A percentile compares a stretch with the other conserved stretches of the same genome.
Conservation (phyloP, 192 early-diverging fungal genomes). For the Coemansia sp. region DNA sequence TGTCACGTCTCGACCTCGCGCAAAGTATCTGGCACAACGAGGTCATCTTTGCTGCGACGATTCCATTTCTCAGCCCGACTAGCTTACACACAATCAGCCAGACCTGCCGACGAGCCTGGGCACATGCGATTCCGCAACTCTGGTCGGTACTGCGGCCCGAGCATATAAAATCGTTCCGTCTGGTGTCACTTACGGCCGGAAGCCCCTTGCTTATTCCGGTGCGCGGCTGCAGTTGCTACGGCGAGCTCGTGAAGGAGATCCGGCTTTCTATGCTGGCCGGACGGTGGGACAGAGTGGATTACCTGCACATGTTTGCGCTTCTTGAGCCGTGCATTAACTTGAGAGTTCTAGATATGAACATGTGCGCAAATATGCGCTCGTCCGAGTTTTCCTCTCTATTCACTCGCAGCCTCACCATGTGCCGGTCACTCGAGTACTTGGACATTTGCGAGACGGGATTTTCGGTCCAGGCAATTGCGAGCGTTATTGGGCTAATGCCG, state of each 20-base stretch:
- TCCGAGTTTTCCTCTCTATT: neutral
- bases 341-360: slow-evolving; percentile 1
- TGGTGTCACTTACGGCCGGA: neutral
- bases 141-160: neutral
- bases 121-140: neutral
- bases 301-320: neutral
- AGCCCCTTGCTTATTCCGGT: neutral
- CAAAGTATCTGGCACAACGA: neutral
- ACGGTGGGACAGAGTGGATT: slow-evolving; percentile 1
- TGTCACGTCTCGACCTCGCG: neutral
- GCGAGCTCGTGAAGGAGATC: neutral
- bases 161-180: neutral
- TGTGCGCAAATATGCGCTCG: slow-evolving; percentile 1
- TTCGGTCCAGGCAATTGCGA: neutral
- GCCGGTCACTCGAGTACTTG: neutral
- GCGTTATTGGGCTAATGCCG: neutral
- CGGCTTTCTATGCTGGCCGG: neutral
- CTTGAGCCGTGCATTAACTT: neutral
- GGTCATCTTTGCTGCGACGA: neutral
- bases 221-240: neutral
- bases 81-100: neutral
- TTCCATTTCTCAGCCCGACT: neutral
- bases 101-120: neutral
- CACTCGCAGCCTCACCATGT: neutral
- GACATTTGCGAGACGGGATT: neutral